A percentile compares a stretch with the other conserved stretches of the same genome.
Evolutionary conservation across 768 basidiomycete genomes (phyloP).

Genomic region (Agrocybe chaxingu): DNA sequence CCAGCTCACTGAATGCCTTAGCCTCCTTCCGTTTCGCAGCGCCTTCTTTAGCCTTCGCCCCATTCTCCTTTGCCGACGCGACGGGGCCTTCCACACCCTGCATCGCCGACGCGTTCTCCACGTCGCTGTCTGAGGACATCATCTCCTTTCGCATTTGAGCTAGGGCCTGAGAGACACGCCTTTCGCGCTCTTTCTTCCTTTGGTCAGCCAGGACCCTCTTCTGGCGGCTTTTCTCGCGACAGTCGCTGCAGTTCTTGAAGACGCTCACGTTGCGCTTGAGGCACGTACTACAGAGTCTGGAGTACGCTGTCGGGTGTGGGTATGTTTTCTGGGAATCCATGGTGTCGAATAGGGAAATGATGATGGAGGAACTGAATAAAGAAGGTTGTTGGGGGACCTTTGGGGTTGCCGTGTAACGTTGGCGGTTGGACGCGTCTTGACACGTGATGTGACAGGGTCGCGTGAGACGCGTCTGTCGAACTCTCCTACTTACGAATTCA

Average conservation of each 20-base stretch:
- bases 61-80: neutral
- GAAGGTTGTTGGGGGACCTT: neutral
- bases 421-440: neutral
- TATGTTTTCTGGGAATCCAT: neutral
- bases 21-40: constrained; percentile 5
- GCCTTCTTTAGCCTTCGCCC: neutral
- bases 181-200: neutral
- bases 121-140: neutral
- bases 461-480: neutral
- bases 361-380: neutral
- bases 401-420: neutral
- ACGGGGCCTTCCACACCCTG: neutral
- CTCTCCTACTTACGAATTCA: neutral
- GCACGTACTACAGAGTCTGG: constrained; percentile 2
- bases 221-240: constrained; percentile 1
- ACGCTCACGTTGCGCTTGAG: neutral
- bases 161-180: neutral
- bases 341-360: neutral
- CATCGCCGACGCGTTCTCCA: neutral
- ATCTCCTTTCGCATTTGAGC: neutral
- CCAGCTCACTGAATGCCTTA: constrained; percentile 15
- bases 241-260: constrained; percentile 8
- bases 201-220: neutral
- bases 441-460: constrained; percentile 6
- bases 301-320: neutral